Evolutionary conservation across 1,284 basidiomycete species (phyloP), one percentile per base, ranked within the genome.

Genomic region (Athelia sp.): DNA sequence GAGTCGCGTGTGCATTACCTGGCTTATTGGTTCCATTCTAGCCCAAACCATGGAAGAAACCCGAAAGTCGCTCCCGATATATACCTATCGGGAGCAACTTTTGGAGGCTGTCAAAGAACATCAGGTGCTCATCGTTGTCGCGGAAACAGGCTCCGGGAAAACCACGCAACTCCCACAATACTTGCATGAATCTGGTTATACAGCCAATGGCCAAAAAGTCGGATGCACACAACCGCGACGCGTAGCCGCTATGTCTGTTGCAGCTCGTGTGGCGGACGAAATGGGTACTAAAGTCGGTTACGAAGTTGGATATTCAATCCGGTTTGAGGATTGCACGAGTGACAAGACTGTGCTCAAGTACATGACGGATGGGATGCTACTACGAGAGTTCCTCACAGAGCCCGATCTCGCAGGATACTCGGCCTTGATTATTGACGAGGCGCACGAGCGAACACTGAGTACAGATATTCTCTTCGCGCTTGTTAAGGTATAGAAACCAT

Each of bases 181-280:
- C 65, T 82, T 99, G 4, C 93, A 98, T 64, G 97, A 99, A 73
- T 94, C 93, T 1, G 97, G 97, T 1, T 99, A 92, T 69, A 96
- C 93, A 3, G 79, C 84, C 18, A 80, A 82, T 56, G 95, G 96
- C 6, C 73, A 82, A 67, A 98, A 95, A 66, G 79, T 99, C 31
- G 97, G 95, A 0, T 99, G 97, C 63, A 99, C 97, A 0, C 97
- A 99, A 68, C 97, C 97, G 31, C 90, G 97, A 62, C 91, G 97
- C 56, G 97, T 99, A 13, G 97, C 97, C 3, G 97, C 97, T 26
- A 99, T 99, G 97, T 96, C 92, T 43, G 97, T 99, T 45, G 97
- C 97, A 1, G 93, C 94, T 3, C 94, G 97, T 72, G 97, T 99
- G 3, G 96, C 96, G 0, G 97, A 99, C 55, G 97, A 99, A 70